A percentile compares a stretch with the other conserved stretches of the same genome.
phyloP scores from a whole-genome alignment of 768 basidiomycete genomes.

The Megacollybia marginata region DNA sequence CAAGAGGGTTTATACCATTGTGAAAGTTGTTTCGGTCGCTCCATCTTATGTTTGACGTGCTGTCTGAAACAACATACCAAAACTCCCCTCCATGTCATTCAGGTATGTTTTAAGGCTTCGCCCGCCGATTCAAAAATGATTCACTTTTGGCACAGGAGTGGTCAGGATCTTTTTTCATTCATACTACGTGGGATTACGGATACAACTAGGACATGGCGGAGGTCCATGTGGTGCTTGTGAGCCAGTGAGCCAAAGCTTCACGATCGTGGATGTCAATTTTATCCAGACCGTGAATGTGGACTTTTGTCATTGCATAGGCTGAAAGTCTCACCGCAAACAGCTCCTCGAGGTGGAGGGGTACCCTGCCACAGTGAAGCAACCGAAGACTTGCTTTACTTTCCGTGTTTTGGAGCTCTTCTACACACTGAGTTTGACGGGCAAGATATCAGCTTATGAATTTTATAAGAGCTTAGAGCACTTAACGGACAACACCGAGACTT shows the following conservation, averaged over 20 bases:
- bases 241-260: background rate
- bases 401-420: background rate
- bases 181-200: background rate
- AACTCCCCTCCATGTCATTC: too few relatives aligned
- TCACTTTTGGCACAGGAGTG: slow-evolving; percentile 1
- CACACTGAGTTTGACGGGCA: background rate
- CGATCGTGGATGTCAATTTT: slow-evolving; percentile 6
- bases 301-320: slow-evolving; percentile 1
- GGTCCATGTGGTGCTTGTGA: background rate
- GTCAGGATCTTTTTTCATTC: background rate
- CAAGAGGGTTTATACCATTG: background rate
- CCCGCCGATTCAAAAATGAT: background rate
- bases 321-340: background rate
- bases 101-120: background rate
- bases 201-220: background rate
- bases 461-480: slow-evolving; percentile 2
- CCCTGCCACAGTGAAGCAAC: background rate
- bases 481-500: too few relatives aligned
- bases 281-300: slow-evolving; percentile 4
- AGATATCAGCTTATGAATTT: background rate
- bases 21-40: background rate
- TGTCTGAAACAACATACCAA: too few relatives aligned
- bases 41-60: background rate
- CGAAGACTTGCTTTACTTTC: background rate
- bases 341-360: background rate